Evolutionary conservation across 1,139 yeast genomes (phyloP).

Genomic region (Candida glucosophila): DNA sequence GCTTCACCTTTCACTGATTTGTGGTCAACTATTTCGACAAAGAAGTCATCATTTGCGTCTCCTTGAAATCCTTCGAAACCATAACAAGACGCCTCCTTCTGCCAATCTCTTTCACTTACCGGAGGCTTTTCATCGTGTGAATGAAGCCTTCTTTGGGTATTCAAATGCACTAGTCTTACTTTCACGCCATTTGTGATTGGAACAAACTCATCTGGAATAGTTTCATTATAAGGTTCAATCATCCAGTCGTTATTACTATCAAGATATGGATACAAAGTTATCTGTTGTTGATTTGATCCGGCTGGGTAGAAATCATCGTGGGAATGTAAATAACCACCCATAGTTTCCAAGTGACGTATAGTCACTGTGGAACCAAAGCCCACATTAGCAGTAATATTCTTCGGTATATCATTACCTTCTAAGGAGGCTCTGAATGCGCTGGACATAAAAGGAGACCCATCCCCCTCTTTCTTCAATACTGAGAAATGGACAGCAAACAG

Average conservation of each 20-base stretch:
- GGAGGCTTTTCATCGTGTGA: constrained; percentile 96
- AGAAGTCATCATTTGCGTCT: constrained; percentile 92
- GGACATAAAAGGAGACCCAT: constrained; percentile 83
- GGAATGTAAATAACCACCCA: constrained; percentile 94
- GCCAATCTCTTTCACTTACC: constrained; percentile 90
- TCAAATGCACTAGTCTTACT: constrained; percentile 66
- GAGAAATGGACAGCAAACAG: constrained; percentile 79
- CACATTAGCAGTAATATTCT: constrained; percentile 65
- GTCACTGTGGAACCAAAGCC: constrained; percentile 80
- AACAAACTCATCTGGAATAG: constrained; percentile 47
- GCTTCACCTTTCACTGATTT: constrained; percentile 51
- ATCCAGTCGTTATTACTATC: constrained; percentile 85
- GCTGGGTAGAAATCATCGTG: constrained; percentile 78
- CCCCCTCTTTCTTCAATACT: constrained; percentile 67
- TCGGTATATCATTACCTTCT: constrained; percentile 63
- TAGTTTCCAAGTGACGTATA: constrained; percentile 74
- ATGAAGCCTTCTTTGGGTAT: constrained; percentile 76
- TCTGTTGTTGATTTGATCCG: constrained; percentile 93
- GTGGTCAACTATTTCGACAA: constrained; percentile 72
- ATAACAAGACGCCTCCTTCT: constrained; percentile 86
- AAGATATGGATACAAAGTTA: constrained; percentile 87
- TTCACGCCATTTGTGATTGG: constrained; percentile 71
- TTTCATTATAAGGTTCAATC: constrained; percentile 57
- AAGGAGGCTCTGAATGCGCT: constrained; percentile 81
- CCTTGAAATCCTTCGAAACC: constrained; percentile 89